phyloP scores from a whole-genome alignment of 78 protist genomes.

The Dictyostelium firmibasis region DNA sequence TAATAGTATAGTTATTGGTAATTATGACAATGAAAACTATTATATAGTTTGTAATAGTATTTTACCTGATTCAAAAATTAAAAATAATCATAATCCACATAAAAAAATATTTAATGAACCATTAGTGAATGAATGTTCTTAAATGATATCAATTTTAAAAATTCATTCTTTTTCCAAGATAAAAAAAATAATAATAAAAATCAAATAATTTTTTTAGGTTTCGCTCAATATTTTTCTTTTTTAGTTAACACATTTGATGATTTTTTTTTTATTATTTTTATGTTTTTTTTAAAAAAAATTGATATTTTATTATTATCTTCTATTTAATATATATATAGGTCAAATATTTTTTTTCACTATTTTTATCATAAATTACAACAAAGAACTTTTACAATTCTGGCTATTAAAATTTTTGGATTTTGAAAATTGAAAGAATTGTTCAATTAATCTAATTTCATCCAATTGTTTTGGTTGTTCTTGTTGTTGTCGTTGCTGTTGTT shows the following conservation, averaged over 20 bases:
- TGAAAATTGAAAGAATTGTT: slow-evolving; percentile 25
- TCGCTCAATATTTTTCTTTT: too few species aligned
- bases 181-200: background rate
- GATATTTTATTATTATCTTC: too few species aligned
- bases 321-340: background rate
- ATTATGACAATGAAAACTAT: background rate
- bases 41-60: slow-evolving; percentile 12
- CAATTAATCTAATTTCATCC: slow-evolving; percentile 2
- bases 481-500: background rate
- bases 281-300: too few species aligned
- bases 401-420: slow-evolving; percentile 10
- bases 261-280: too few species aligned
- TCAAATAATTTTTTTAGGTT: too few species aligned
- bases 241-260: too few species aligned
- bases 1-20: too few species aligned
- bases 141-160: background rate
- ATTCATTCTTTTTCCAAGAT: too few species aligned
- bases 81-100: background rate
- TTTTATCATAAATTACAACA: background rate
- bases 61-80: slow-evolving; percentile 32
- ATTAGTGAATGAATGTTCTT: background rate
- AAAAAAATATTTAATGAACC: slow-evolving; percentile 35
- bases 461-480: background rate
- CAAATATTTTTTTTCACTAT: background rate
- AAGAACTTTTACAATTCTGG: background rate